Evolutionary conservation across 1,284 basidiomycete genomes (phyloP).

Genomic region (Moniliophthora roreri): DNA sequence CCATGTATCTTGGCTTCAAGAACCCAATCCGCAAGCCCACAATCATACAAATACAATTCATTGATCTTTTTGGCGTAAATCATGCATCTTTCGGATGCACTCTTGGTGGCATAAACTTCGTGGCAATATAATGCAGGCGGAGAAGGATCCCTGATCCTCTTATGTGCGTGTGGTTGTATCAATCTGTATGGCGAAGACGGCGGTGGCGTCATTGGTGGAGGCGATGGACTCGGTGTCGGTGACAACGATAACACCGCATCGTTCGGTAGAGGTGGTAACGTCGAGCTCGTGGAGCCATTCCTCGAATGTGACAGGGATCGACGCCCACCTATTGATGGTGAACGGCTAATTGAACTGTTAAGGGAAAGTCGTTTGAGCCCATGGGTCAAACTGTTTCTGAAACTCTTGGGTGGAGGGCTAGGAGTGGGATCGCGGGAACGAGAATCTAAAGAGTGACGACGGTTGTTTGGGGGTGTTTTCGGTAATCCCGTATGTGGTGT

Average conservation of each 20-base stretch:
- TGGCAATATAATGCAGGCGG: constrained; percentile 76
- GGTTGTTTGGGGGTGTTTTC: constrained; percentile 9
- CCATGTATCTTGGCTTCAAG: constrained; percentile 40
- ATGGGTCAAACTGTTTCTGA: constrained; percentile 34
- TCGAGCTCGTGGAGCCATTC: constrained; percentile 8
- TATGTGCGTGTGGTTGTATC: constrained; percentile 21
- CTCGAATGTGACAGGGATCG: constrained; percentile 32
- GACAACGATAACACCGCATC: not conserved
- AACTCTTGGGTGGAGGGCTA: constrained; percentile 44
- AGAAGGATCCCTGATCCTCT: constrained; percentile 49
- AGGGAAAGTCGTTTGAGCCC: constrained; percentile 59
- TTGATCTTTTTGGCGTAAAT: constrained; percentile 85
- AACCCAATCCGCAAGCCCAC: constrained; percentile 81
- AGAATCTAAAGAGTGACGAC: constrained; percentile 2
- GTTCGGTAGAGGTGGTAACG: not conserved
- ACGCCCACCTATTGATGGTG: constrained; percentile 37
- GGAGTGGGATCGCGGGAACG: constrained; percentile 23
- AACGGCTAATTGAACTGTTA: constrained; percentile 34
- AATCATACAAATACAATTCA: constrained; percentile 75
- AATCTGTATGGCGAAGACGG: not conserved
- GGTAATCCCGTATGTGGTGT: not conserved
- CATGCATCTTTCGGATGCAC: constrained; percentile 69
- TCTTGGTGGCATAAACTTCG: constrained; percentile 59
- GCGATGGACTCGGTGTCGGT: constrained; percentile 26
- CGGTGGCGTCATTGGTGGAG: constrained; percentile 4